Conservation (phyloP, 148 eudicot genomes). For the Mesembryanthemum crystallinum region DNA sequence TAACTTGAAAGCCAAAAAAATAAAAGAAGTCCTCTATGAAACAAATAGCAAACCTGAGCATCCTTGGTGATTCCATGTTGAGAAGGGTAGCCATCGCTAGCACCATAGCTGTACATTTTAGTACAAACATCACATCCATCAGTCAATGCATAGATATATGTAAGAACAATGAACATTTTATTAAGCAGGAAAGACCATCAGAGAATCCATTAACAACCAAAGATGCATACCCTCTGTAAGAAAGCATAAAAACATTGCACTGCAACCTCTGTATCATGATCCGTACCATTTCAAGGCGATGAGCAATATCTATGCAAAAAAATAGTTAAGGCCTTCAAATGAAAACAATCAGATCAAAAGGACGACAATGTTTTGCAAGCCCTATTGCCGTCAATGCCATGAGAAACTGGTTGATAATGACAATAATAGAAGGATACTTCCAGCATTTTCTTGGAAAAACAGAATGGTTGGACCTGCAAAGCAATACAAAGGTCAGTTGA, state of each 20-base stretch:
- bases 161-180: slow-evolving; percentile 7
- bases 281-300: slow-evolving; percentile 97
- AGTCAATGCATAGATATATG: background rate
- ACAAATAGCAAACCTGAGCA: slow-evolving; percentile 65
- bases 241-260: slow-evolving; percentile 96
- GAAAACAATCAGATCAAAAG: background rate
- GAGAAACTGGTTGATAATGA: background rate
- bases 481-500: slow-evolving; percentile 13
- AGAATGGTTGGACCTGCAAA: slow-evolving; percentile 95
- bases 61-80: slow-evolving; percentile 88
- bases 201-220: slow-evolving; percentile 5
- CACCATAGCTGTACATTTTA: slow-evolving; percentile 68
- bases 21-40: background rate
- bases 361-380: background rate
- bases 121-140: slow-evolving; percentile 14
- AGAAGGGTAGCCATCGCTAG: slow-evolving; percentile 95
- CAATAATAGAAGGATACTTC: slow-evolving; percentile 84
- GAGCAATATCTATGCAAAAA: slow-evolving; percentile 79
- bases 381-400: too few relatives aligned
- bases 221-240: slow-evolving; percentile 87
- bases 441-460: slow-evolving; percentile 98
- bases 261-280: slow-evolving; percentile 79
- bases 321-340: slow-evolving; percentile 55
- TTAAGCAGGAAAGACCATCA: slow-evolving; percentile 2
- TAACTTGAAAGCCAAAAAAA: background rate